Evolutionary conservation across 2,329 filamentous ascomycete species (phyloP).

Genomic region (Raffaelea ambrosiae): DNA sequence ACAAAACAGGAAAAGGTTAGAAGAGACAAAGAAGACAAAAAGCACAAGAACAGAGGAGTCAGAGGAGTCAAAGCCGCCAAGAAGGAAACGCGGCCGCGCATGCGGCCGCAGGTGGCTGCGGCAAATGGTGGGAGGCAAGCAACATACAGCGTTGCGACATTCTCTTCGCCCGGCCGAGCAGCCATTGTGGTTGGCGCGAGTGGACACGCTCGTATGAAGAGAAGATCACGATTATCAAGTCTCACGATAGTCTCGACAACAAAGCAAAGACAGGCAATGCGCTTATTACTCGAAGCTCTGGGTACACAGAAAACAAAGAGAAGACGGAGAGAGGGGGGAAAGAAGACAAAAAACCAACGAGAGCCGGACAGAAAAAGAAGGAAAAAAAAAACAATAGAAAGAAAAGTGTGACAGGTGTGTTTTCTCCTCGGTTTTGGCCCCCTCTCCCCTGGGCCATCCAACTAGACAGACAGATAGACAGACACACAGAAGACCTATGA

Average conservation of each 20-base stretch:
- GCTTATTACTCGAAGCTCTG: neutral
- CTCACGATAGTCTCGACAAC: too few relatives aligned
- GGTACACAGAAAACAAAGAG: neutral
- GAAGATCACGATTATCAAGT: too few relatives aligned
- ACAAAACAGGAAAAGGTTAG: neutral
- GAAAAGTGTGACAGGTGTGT: neutral
- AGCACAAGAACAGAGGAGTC: neutral
- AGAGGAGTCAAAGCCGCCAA: neutral
- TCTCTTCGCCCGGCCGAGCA: constrained; percentile 35
- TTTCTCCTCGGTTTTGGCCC: too few relatives aligned
- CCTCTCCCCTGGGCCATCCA: too few relatives aligned
- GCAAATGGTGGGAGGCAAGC: neutral
- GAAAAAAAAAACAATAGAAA: neutral
- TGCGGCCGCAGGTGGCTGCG: neutral
- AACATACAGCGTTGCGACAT: constrained; percentile 37
- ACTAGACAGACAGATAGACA: too few relatives aligned
- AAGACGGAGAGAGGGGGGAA: too few relatives aligned
- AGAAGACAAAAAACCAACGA: too few relatives aligned
- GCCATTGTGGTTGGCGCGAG: constrained; percentile 24
- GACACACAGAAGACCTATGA: too few relatives aligned
- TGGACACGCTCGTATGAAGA: too few relatives aligned
- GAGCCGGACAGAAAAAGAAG: too few relatives aligned
- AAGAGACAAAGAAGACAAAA: neutral
- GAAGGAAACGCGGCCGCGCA: constrained; percentile 16
- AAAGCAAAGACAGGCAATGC: neutral